Conservation (phyloP, 306 rosid species). For the Crataegus laevigata region DNA sequence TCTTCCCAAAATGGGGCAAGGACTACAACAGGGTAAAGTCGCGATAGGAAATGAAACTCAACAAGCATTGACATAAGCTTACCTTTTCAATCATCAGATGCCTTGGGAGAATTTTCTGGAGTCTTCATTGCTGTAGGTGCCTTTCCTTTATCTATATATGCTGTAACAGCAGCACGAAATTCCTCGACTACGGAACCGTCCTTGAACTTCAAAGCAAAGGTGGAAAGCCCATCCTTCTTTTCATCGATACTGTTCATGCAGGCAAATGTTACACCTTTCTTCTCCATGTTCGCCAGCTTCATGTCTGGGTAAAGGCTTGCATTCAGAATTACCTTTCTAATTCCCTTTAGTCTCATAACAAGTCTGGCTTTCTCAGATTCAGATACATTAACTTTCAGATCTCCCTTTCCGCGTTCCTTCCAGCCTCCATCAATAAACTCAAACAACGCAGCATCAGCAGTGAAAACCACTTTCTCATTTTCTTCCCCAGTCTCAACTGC, state of each 20-base stretch:
- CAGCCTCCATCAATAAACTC: conserved; percentile 73
- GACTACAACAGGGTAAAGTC: conserved; percentile 11
- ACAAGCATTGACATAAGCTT: background rate
- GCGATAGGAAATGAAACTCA: conserved; percentile 9
- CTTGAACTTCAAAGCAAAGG: conserved; percentile 87
- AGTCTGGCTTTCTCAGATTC: conserved; percentile 57
- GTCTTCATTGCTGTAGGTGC: conserved; percentile 39
- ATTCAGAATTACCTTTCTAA: conserved; percentile 73
- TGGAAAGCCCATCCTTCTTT: conserved; percentile 62
- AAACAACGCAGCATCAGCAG: conserved; percentile 66
- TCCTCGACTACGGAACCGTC: conserved; percentile 66
- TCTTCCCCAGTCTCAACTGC: conserved; percentile 92
- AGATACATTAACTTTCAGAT: conserved; percentile 65
- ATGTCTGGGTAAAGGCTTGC: conserved; percentile 83
- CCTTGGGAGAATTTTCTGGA: conserved; percentile 78
- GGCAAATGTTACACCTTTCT: conserved; percentile 87
- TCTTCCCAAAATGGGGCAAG: conserved; percentile 1
- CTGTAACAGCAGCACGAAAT: conserved; percentile 54
- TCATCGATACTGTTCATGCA: conserved; percentile 83
- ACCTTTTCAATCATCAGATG: conserved; percentile 34
- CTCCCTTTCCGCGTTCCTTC: conserved; percentile 99
- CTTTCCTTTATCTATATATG: conserved; percentile 61
- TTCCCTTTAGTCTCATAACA: conserved; percentile 79
- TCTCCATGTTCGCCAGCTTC: conserved; percentile 83
- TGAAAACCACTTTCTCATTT: conserved; percentile 62